Base-by-base conservation (phyloP, 257 asterid genomes). In the Nicotiana benthamiana region DNA sequence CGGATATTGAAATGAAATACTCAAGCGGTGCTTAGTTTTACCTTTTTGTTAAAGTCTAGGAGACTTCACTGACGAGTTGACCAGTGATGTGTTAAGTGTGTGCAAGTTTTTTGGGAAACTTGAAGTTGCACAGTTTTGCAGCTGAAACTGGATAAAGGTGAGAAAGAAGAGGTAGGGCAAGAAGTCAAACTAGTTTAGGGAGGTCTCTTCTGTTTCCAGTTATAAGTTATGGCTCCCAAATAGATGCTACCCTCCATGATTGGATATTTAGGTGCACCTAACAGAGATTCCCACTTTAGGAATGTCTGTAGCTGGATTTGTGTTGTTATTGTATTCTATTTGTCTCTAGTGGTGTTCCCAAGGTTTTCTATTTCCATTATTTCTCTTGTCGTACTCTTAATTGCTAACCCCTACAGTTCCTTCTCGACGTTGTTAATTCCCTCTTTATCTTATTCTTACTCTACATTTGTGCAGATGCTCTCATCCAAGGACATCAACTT, bases 401-500 rank as follows among this genome's bases (percentile, higher is more conserved):
- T 26, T 83, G 80, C 43, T 66, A n/a, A 74, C 0, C 30, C 20
- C 70, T 66, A 60, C 20, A 68, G 51, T 64, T 78, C 26, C 16
- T 67, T 26, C 12, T 43, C 2, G 18, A 57, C 48, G 46, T 11
- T 17, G 78, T 77, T 52, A 85, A 67, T 79, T 82, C 83, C 36
- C 80, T 81, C 80, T 48, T 72, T 70, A 30, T 76, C 79, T 51
- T 30, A 40, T 60, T 46, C 26, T 22, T 63, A 13, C 65, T 32
- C 77, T 34, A 46, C 65, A 48, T 24, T 74, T 64, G 20, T 77
- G 82, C 92, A 93, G 97, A 95, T 93, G 97, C 97, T 95, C 84
- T 92, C 99, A 36, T 93, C 99, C 82, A 93, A 93, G 88, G 99
- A 95, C 81, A 87, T 95, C 84, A 92, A 95, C 88, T 95, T 95